Conservation (phyloP, 495 filamentous ascomycete genomes). For the Immersiella caudata region DNA sequence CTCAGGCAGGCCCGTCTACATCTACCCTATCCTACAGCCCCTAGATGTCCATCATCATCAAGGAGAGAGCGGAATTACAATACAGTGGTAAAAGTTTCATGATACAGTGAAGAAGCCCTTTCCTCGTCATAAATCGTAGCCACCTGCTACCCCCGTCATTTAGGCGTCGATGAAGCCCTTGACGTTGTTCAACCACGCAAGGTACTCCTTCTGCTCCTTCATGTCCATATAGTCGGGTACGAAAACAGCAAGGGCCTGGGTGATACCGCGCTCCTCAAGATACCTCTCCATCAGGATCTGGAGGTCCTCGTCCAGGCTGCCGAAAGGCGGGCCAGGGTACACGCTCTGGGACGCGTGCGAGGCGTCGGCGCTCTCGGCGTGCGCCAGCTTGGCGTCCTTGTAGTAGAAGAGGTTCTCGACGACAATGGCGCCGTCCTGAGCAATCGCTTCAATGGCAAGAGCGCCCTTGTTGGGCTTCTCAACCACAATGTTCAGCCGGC, state of each 20-base stretch:
- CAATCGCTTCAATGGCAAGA: conserved; percentile 81
- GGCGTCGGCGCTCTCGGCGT: conserved; percentile 49
- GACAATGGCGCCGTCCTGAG: conserved; percentile 82
- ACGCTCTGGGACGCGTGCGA: conserved; percentile 63
- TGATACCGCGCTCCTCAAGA: conserved; percentile 91
- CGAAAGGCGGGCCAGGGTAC: conserved; percentile 91
- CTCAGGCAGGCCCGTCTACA: not conserved
- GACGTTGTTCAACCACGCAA: conserved; percentile 84
- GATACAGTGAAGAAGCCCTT: conserved; percentile 11
- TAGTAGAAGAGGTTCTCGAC: conserved; percentile 93
- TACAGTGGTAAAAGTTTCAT: conserved; percentile 10
- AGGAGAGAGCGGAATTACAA: conserved; percentile 20
- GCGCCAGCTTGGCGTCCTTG: conserved; percentile 69
- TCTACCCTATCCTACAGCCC: conserved; percentile 21
- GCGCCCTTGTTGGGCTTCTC: conserved; percentile 81
- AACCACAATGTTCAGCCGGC: conserved; percentile 81
- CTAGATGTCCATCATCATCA: not conserved
- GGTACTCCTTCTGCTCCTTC: conserved; percentile 99
- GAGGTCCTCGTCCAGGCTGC: conserved; percentile 92
- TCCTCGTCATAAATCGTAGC: conserved; percentile 5
- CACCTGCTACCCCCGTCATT: conserved; percentile 18
- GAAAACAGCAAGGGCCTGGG: conserved; percentile 83
- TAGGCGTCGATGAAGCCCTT: conserved; percentile 76
- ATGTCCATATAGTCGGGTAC: conserved; percentile 95
- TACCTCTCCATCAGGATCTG: conserved; percentile 90